Conservation (phyloP, 169 alveolate genomes). For the Plasmodium blacklocki region DNA sequence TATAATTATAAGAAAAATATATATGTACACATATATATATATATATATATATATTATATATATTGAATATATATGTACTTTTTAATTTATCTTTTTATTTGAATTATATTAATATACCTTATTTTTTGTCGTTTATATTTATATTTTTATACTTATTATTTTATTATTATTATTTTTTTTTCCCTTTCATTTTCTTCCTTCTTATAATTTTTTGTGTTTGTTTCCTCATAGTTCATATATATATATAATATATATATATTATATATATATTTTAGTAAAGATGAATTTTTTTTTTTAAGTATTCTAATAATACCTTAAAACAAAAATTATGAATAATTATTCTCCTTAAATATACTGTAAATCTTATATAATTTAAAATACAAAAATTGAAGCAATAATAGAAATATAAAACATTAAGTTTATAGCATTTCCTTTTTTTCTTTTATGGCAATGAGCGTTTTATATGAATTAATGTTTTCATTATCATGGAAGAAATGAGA, state of each 20-base stretch:
- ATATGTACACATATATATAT: conserved; percentile 3
- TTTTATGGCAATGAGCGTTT: conserved; percentile 51
- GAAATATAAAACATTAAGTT: neutral
- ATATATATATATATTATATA: conserved; percentile 1
- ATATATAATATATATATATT: conserved; percentile 2
- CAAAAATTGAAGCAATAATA: neutral
- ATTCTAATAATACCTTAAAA: conserved; percentile 12
- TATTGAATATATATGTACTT: conserved; percentile 5
- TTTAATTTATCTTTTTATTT: neutral
- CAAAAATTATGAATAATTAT: conserved; percentile 37
- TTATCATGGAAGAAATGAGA: conserved; percentile 74
- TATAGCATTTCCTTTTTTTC: neutral
- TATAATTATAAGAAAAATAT: too few species aligned
- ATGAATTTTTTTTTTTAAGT: conserved; percentile 12
- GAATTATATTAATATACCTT: neutral
- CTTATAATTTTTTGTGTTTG: neutral
- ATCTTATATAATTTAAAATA: neutral
- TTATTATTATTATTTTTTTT: neutral
- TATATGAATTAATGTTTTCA: conserved; percentile 1
- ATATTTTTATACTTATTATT: neutral
- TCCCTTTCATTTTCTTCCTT: neutral
- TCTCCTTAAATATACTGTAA: conserved; percentile 7
- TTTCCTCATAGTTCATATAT: neutral
- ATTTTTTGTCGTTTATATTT: too few species aligned
- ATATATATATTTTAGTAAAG: neutral